Evolutionary conservation across 1,284 basidiomycete genomes (phyloP), one percentile per base, ranked within the genome.

Genomic region (Sanghuangporus sanghuang): DNA sequence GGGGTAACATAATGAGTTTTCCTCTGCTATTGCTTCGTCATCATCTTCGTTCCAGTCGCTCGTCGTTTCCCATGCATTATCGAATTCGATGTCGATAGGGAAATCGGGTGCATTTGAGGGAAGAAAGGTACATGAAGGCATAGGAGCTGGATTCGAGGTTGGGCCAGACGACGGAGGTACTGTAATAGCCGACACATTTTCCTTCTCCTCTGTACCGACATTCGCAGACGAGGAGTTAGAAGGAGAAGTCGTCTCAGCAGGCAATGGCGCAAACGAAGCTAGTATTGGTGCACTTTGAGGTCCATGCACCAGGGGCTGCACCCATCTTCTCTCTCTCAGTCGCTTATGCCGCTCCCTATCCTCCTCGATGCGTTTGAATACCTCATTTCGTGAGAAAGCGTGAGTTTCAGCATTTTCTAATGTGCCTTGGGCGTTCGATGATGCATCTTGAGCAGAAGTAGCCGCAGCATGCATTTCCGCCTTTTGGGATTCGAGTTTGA

Each of bases 291-390:
- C 76, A 73, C n/a, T 78, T 73, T 23, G 77, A 72, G 3, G 76
- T 12, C 44, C 71, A 71, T 84, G 80, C 62, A 84, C 79, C 49
- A 84, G 76, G 1, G 90, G 89, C 70, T 96, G 87, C 36, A 97
- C 94, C 95, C 96, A 98, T 57, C 94, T 86, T 21, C 93, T 85
- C 74, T 98, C 95, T 50, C 94, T 85, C 1, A 98, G 81, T 1
- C 95, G 86, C 75, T 98, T 97, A 72, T 98, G 95, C 68, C 96
- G 84, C 73, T 98, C 95, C 1, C 95, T 82, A 73, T 98, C 96
- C 70, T 96, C 95, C 73, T 98, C 95, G 66, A 98, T 96, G 3
- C 95, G 87, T 53, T 90, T 87, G 67, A 95, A 84, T 32, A 95
- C 86, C 65, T 97, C 94, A 48, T 79, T 73, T 60, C 77, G 83